These are phyloP conservation scores for Aspergillus nanangensis DNA, from an alignment of 495 filamentous ascomycete species.

Conservation along the genomic window DNA sequence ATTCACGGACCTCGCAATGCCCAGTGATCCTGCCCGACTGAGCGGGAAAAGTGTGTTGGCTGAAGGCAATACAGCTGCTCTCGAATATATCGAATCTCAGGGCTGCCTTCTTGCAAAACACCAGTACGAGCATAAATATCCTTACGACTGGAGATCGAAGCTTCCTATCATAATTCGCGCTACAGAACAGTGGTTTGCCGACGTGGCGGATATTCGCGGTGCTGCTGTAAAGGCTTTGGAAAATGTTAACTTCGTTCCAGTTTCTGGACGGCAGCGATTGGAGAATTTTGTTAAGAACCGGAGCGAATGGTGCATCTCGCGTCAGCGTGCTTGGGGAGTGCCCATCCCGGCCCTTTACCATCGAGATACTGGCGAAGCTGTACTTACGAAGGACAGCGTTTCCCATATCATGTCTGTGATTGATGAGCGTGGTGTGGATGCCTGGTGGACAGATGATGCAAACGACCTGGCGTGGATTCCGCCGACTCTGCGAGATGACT, in stretches of 20 bases:
- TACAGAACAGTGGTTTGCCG: slow-evolving; percentile 96
- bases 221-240: slow-evolving; percentile 63
- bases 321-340: slow-evolving; percentile 93
- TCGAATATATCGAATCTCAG: slow-evolving; percentile 55
- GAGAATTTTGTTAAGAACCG: slow-evolving; percentile 80
- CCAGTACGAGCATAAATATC: slow-evolving; percentile 82
- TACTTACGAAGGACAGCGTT: slow-evolving; percentile 74
- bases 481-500: slow-evolving; percentile 41
- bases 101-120: slow-evolving; percentile 60
- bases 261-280: slow-evolving; percentile 64
- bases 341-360: slow-evolving; percentile 91
- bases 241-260: slow-evolving; percentile 73
- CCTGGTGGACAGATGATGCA: slow-evolving; percentile 85
- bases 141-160: slow-evolving; percentile 96
- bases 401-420: slow-evolving; percentile 81
- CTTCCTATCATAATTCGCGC: slow-evolving; percentile 84
- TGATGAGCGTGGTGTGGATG: slow-evolving; percentile 70
- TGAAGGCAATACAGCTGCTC: slow-evolving; percentile 62
- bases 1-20: slow-evolving; percentile 74
- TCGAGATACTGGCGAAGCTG: slow-evolving; percentile 56
- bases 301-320: slow-evolving; percentile 98
- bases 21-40: slow-evolving; percentile 55
- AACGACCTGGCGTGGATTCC: slow-evolving; percentile 74
- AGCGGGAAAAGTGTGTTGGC: slow-evolving; percentile 57
- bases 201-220: slow-evolving; percentile 76